Evolutionary conservation across 345 rosid genomes (phyloP).

Genomic region (Eutrema yunnanense): DNA sequence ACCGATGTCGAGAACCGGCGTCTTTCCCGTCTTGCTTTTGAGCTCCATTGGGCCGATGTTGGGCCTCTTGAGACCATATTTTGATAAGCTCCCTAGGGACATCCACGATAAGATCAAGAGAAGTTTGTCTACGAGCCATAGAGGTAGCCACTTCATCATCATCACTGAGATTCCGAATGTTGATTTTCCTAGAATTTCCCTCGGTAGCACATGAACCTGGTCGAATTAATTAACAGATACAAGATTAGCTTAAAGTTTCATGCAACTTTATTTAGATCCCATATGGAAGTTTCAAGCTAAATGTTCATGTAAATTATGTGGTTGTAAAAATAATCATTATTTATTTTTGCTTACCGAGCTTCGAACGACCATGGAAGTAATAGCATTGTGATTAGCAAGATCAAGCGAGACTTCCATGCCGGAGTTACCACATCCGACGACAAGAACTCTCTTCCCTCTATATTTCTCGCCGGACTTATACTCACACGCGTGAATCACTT

Average conservation of each 20-base stretch:
- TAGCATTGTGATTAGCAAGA: constrained; percentile 69
- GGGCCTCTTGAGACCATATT: constrained; percentile 64
- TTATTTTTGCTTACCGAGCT: constrained; percentile 56
- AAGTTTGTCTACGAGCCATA: constrained; percentile 69
- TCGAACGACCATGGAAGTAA: constrained; percentile 73
- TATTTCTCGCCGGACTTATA: constrained; percentile 79
- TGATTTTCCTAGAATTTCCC: constrained; percentile 53
- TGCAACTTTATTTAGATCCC: neutral
- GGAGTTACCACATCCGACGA: constrained; percentile 93
- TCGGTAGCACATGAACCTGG: constrained; percentile 63
- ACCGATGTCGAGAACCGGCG: constrained; percentile 85
- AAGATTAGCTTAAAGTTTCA: constrained; percentile 1
- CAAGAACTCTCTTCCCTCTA: constrained; percentile 62
- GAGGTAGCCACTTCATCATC: constrained; percentile 68
- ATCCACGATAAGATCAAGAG: constrained; percentile 51
- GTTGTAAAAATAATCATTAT: neutral
- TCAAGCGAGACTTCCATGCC: constrained; percentile 97
- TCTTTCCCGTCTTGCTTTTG: constrained; percentile 55
- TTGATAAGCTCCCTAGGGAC: constrained; percentile 46
- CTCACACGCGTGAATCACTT: constrained; percentile 56
- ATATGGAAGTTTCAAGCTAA: neutral
- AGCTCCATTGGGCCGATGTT: constrained; percentile 57
- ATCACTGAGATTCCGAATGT: constrained; percentile 50
- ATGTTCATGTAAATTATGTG: neutral
- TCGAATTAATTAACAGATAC: neutral